A percentile compares a stretch with the other conserved stretches of the same genome.
Conservation (phyloP, 2,329 filamentous ascomycete genomes). For the Trichoderma afroharzianum region DNA sequence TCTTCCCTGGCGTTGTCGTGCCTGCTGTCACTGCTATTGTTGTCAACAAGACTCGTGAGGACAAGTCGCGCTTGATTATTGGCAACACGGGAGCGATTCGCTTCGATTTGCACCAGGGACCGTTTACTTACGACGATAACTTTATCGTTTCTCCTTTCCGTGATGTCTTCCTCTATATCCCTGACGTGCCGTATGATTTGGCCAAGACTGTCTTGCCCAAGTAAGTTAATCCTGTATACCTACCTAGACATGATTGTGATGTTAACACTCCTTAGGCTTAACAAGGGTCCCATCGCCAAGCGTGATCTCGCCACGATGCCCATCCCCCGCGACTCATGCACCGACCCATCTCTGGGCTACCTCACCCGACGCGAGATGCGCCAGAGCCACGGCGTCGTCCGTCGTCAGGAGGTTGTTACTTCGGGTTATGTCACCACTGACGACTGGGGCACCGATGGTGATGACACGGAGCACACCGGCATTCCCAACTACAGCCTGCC, state of each 20-base stretch:
- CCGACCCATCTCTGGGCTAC: constrained; percentile 40
- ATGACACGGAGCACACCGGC: constrained; percentile 50
- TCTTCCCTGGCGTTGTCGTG: constrained; percentile 49
- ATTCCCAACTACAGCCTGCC: constrained; percentile 48
- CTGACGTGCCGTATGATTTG: constrained; percentile 46
- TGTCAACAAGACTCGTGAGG: constrained; percentile 47
- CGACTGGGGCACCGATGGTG: constrained; percentile 53
- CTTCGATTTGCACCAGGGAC: constrained; percentile 60
- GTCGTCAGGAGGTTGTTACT: constrained; percentile 46
- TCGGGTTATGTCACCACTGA: constrained; percentile 54
- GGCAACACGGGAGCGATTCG: constrained; percentile 59
- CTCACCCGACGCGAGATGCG: constrained; percentile 23
- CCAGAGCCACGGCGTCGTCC: constrained; percentile 36
- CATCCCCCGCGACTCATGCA: constrained; percentile 42
- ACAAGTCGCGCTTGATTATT: constrained; percentile 53
- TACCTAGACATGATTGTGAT: neutral
- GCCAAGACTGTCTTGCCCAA: constrained; percentile 36
- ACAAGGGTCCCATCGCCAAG: constrained; percentile 37
- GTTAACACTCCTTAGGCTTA: constrained; percentile 33
- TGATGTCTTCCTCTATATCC: constrained; percentile 51
- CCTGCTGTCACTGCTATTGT: constrained; percentile 50
- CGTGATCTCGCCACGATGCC: constrained; percentile 35
- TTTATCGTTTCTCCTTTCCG: constrained; percentile 56
- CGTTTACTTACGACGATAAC: constrained; percentile 52
- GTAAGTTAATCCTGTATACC: constrained; percentile 20